Conservation (phyloP, 2,329 filamentous ascomycete species). For the Amylocarpus encephaloides region DNA sequence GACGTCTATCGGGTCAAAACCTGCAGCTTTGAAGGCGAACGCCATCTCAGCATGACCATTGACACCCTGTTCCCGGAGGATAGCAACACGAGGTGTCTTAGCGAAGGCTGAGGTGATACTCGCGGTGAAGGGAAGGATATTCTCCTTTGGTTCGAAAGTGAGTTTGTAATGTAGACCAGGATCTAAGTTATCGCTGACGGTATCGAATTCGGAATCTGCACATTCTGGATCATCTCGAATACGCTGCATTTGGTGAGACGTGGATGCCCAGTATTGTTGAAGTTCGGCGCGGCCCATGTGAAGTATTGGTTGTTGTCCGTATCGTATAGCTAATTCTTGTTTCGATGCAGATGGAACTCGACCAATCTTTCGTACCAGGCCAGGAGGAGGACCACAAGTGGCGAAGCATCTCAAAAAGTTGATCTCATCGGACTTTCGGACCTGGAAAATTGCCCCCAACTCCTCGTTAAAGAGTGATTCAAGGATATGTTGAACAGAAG, state of each 20-base stretch:
- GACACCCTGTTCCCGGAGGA: constrained; percentile 90
- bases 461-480: constrained; percentile 92
- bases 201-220: constrained; percentile 74
- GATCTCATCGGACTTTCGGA: constrained; percentile 75
- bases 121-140: constrained; percentile 59
- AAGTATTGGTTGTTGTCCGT: constrained; percentile 62
- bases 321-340: constrained; percentile 71
- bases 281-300: constrained; percentile 64
- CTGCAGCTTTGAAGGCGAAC: constrained; percentile 85
- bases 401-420: constrained; percentile 87
- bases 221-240: constrained; percentile 82
- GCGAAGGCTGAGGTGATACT: constrained; percentile 47
- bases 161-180: constrained; percentile 81
- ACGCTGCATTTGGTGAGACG: constrained; percentile 86
- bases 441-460: constrained; percentile 91
- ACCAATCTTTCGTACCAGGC: constrained; percentile 79
- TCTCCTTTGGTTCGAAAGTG: constrained; percentile 69
- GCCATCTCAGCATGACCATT: constrained; percentile 98
- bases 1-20: constrained; percentile 86
- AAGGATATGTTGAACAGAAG: constrained; percentile 55
- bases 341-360: constrained; percentile 62
- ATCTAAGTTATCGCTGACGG: constrained; percentile 67
- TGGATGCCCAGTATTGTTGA: constrained; percentile 83
- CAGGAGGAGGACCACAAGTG: constrained; percentile 75
- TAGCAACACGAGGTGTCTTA: constrained; percentile 69